phyloP scores from a whole-genome alignment of 371 early-diverging fungal species.

The Apophysomyces trapeziformis region DNA sequence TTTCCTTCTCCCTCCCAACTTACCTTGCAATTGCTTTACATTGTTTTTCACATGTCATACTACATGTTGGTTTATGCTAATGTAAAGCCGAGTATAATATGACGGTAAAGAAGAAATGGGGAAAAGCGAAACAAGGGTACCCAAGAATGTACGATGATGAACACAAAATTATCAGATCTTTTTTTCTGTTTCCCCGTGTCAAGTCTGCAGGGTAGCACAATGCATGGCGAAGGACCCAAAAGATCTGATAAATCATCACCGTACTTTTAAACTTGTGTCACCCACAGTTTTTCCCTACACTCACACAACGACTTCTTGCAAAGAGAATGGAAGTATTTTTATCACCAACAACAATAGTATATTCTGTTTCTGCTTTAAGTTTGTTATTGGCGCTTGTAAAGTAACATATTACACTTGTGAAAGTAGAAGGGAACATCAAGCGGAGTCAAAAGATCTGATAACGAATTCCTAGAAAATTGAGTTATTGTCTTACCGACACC shows the following conservation, averaged over 20 bases:
- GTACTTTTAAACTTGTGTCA: neutral
- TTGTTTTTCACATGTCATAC: too few species aligned
- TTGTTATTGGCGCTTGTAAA: too few species aligned
- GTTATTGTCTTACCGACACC: neutral
- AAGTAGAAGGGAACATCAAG: neutral
- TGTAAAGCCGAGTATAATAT: neutral
- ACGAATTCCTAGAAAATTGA: conserved; percentile 5
- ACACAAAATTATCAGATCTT: conserved; percentile 11
- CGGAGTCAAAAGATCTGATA: conserved; percentile 10
- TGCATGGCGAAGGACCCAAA: neutral
- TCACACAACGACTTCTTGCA: too few species aligned
- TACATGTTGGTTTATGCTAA: too few species aligned
- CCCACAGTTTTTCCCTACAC: neutral
- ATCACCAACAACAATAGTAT: too few species aligned
- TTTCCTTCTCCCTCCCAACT: neutral
- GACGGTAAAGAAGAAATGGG: neutral
- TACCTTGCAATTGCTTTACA: too few species aligned
- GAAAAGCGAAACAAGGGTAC: neutral
- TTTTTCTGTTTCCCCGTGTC: neutral
- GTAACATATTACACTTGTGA: too few species aligned
- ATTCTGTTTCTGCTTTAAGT: too few species aligned
- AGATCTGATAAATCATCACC: conserved; percentile 10
- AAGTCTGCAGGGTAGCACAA: conserved; percentile 8
- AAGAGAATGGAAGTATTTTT: too few species aligned
- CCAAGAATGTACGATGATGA: neutral